Evolutionary conservation across 108 stramenopile genomes (phyloP), one percentile per base, ranked within the genome.

Genomic region (Aurantiochytrium sp.): DNA sequence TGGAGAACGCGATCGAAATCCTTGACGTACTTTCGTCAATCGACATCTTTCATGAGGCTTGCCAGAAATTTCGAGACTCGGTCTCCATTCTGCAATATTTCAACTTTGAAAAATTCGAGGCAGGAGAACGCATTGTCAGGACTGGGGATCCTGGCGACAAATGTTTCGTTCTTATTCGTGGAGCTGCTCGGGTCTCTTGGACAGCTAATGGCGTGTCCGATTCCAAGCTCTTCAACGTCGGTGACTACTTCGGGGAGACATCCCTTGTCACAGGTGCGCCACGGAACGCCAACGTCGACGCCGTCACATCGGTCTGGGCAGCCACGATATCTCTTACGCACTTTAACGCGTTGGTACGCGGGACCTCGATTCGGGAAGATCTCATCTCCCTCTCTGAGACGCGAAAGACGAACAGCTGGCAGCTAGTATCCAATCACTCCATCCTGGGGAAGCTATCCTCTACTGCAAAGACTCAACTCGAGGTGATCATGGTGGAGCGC

Each of bases 321-420:
- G 76, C 76, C 8, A 53, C 76, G 10, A 0, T 83, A 6, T 21
- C 19, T 16, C 19, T 19, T 43, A 12, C 44, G 51, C 49, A 47
- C 76, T 83, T 83, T 23, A 5, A 83, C 4, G 16, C n/a, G 45
- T 0, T 83, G 6, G 51, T 83, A 0, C 6, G 51, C 0, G 76
- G 76, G 6, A 83, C 76, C 45, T 18, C 44, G 43, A 53, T 83
- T 18, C n/a, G 25, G 18, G 12, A 23, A 53, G 51, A 83, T 12
- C 76, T 83, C 23, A 83, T 83, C 12, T n/a, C 76, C 25, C 51
- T 83, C 0, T 47, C 76, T n/a, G 49, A 53, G 0, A 83, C 51
- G 3, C 76, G 76, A 6, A 83, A 83, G 51, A 83, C 45, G 76
- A 83, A 83, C 28, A 83, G 49, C 76, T 83, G 76, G 76, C 76